Conservation (phyloP, 352 stramenopile genomes). For the Globisporangium okanoganense region DNA sequence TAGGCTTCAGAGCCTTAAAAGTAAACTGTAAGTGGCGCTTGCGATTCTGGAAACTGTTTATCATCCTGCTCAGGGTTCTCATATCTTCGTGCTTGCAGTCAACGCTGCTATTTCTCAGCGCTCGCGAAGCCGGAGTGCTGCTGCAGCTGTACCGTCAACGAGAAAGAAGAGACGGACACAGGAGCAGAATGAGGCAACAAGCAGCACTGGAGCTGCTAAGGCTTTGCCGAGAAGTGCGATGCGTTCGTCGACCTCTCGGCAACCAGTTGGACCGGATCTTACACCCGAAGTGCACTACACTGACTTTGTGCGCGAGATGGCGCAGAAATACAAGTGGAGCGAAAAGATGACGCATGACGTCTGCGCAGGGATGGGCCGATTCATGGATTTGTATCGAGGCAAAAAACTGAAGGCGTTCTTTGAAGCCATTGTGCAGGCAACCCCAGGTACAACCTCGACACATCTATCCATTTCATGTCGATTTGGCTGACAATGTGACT, state of each 20-base stretch:
- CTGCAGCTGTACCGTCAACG: neutral
- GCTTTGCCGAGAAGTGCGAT: neutral
- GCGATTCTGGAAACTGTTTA: neutral
- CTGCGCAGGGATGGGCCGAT: constrained; percentile 34
- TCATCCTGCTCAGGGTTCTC: neutral
- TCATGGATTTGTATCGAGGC: constrained; percentile 33
- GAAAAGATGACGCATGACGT: constrained; percentile 29
- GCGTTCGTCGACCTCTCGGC: neutral
- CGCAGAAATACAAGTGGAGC: constrained; percentile 27
- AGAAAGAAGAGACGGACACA: constrained; percentile 6
- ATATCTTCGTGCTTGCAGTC: neutral
- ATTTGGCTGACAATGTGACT: constrained; percentile 12
- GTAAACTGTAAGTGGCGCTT: constrained; percentile 26
- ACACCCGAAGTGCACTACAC: constrained; percentile 15
- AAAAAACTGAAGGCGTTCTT: constrained; percentile 42
- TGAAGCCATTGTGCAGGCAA: constrained; percentile 25
- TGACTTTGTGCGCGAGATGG: constrained; percentile 36
- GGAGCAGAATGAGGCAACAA: neutral
- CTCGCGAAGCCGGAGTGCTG: neutral
- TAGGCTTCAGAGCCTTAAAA: constrained; percentile 49
- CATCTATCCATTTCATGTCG: too few relatives aligned
- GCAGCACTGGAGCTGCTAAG: neutral
- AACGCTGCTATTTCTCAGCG: constrained; percentile 2
- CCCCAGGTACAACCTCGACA: constrained; percentile 25
- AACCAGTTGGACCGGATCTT: neutral